Evolutionary conservation across 2,329 filamentous ascomycete species (phyloP).

Genomic region (Huntiella abstrusa): DNA sequence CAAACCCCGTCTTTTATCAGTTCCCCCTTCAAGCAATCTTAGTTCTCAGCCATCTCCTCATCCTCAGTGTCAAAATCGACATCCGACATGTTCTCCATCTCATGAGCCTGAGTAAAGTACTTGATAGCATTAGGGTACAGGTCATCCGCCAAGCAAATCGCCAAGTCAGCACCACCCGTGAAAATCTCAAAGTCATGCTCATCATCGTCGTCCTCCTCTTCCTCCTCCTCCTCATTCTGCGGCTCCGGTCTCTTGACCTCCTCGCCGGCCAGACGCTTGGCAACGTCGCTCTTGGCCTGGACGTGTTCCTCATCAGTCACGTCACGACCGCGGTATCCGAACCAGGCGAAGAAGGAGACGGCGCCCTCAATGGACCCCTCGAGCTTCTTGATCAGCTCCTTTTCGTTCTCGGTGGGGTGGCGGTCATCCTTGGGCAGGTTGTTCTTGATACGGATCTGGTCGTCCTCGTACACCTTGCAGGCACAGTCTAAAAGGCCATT

Average conservation of each 20-base stretch:
- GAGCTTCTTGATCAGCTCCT: conserved; percentile 34
- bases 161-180: conserved; percentile 69
- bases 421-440: conserved; percentile 14
- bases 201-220: conserved; percentile 42
- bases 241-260: conserved; percentile 29
- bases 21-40: too few relatives aligned
- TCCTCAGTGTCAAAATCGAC: conserved; percentile 48
- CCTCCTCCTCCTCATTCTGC: conserved; percentile 34
- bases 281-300: conserved; percentile 31
- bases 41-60: conserved; percentile 14
- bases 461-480: conserved; percentile 47
- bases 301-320: conserved; percentile 57
- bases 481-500: conserved; percentile 60
- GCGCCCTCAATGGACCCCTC: conserved; percentile 43
- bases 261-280: conserved; percentile 32
- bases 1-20: not conserved
- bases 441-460: conserved; percentile 24
- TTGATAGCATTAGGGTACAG: conserved; percentile 75
- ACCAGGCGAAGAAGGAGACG: conserved; percentile 75
- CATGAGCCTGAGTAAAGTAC: conserved; percentile 77
- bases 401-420: conserved; percentile 27
- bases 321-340: conserved; percentile 56
- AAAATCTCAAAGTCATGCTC: conserved; percentile 65
- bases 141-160: conserved; percentile 65
- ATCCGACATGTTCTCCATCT: conserved; percentile 47